Percentiles rank a stretch among this genome's conserved stretches.
Evolutionary conservation across 805 yeast genomes (phyloP).

Genomic region (Yarrowia alimentaria): DNA sequence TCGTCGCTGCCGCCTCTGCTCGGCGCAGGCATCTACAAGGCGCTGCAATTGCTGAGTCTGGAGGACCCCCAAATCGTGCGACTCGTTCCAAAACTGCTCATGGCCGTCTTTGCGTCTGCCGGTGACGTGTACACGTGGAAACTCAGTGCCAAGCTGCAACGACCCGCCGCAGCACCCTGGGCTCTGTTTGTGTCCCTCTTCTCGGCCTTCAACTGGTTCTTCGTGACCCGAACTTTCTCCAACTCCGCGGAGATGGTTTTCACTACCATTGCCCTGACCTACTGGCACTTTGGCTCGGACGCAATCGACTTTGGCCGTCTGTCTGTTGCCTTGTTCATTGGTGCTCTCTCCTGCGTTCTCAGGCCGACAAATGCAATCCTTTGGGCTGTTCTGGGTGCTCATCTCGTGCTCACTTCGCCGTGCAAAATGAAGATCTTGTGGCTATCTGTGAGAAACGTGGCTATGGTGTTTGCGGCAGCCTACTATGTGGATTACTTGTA

Average conservation of each 20-base stretch:
- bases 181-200: constrained; percentile 53
- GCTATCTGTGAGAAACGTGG: constrained; percentile 34
- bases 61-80: constrained; percentile 23
- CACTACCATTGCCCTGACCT: constrained; percentile 62
- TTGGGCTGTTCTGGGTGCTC: constrained; percentile 65
- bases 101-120: constrained; percentile 65
- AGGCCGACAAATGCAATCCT: constrained; percentile 81
- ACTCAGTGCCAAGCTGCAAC: constrained; percentile 44
- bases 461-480: constrained; percentile 43
- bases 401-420: constrained; percentile 31
- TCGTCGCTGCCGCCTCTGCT: constrained; percentile 78
- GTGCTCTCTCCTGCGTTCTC: constrained; percentile 62
- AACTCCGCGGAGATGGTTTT: constrained; percentile 76
- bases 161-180: constrained; percentile 34
- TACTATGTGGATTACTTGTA: constrained; percentile 55
- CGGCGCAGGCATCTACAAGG: constrained; percentile 50
- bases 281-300: constrained; percentile 62
- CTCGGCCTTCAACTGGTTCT: constrained; percentile 80
- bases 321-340: constrained; percentile 49
- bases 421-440: constrained; percentile 31
- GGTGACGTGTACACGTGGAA: constrained; percentile 64
- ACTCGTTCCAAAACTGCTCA: constrained; percentile 60
- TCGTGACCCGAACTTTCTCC: constrained; percentile 78
- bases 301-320: constrained; percentile 34
- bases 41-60: constrained; percentile 34